Conservation (phyloP, 257 asterid genomes). For the Solanum chaucha region DNA sequence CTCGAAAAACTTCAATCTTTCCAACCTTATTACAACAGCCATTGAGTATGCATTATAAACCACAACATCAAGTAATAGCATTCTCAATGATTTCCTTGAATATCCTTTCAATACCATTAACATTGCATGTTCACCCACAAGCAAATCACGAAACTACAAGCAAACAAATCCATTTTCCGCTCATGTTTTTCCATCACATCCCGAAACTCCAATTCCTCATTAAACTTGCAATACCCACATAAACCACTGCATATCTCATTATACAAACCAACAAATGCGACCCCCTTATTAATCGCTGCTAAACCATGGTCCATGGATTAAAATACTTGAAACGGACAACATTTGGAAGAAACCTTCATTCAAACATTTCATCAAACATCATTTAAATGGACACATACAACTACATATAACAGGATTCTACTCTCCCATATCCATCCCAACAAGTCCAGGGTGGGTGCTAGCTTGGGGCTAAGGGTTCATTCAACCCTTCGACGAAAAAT, state of each 20-base stretch:
- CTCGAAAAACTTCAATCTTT: slow-evolving; percentile 29
- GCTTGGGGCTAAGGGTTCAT: not conserved
- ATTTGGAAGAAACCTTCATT: slow-evolving; percentile 49
- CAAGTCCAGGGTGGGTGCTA: not conserved
- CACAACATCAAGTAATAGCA: slow-evolving; percentile 46
- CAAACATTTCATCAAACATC: slow-evolving; percentile 79
- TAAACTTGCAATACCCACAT: slow-evolving; percentile 54
- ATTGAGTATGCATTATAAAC: slow-evolving; percentile 50
- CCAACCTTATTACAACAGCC: slow-evolving; percentile 46
- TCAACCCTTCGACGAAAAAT: not conserved
- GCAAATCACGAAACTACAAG: slow-evolving; percentile 50
- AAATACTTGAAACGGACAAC: slow-evolving; percentile 53
- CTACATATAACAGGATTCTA: slow-evolving; percentile 49
- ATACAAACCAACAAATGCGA: slow-evolving; percentile 36
- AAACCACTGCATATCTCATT: slow-evolving; percentile 72
- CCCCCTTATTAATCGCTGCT: slow-evolving; percentile 43
- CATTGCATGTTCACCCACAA: slow-evolving; percentile 44
- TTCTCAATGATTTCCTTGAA: slow-evolving; percentile 40
- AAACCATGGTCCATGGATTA: slow-evolving; percentile 58
- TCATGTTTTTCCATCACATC: slow-evolving; percentile 32
- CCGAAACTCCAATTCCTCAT: slow-evolving; percentile 48
- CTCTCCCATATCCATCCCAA: slow-evolving; percentile 32
- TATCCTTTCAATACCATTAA: slow-evolving; percentile 51
- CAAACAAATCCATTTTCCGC: slow-evolving; percentile 48
- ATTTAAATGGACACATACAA: slow-evolving; percentile 22